Evolutionary conservation across 805 yeast genomes (phyloP).

Genomic region (Schizosaccharomyces octosporus): DNA sequence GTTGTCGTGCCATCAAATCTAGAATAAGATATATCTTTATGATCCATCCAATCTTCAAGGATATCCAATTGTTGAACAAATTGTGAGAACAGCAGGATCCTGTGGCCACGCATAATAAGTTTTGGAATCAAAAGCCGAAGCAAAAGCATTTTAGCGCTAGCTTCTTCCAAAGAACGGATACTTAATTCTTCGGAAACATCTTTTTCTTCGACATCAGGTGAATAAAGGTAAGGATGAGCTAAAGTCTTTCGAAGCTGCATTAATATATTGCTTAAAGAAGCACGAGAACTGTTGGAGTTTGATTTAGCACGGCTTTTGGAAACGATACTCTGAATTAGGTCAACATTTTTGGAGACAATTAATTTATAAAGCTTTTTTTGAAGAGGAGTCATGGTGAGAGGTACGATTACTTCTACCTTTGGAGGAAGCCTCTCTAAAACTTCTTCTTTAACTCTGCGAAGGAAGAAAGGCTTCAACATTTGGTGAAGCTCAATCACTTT

Average conservation of each 20-base stretch:
- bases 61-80: conserved; percentile 66
- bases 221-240: conserved; percentile 70
- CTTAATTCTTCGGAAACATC: conserved; percentile 36
- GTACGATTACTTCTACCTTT: conserved; percentile 65
- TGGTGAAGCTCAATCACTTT: conserved; percentile 64
- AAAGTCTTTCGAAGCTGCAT: conserved; percentile 74
- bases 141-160: conserved; percentile 58
- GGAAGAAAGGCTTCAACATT: conserved; percentile 43
- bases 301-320: conserved; percentile 20
- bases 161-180: conserved; percentile 48
- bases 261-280: conserved; percentile 44
- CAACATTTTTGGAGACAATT: conserved; percentile 37
- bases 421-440: conserved; percentile 60
- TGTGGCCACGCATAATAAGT: conserved; percentile 29
- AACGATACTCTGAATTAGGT: conserved; percentile 30
- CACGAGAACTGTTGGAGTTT: conserved; percentile 20
- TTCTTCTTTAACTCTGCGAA: conserved; percentile 55
- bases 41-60: conserved; percentile 45
- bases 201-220: conserved; percentile 41
- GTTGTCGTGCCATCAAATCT: conserved; percentile 53
- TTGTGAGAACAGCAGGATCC: conserved; percentile 64
- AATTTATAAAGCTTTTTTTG: conserved; percentile 38
- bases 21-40: conserved; percentile 21
- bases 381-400: conserved; percentile 32
- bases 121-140: conserved; percentile 23